phyloP scores from a whole-genome alignment of 768 basidiomycete genomes.

The Sporobolomyces phaffii region DNA sequence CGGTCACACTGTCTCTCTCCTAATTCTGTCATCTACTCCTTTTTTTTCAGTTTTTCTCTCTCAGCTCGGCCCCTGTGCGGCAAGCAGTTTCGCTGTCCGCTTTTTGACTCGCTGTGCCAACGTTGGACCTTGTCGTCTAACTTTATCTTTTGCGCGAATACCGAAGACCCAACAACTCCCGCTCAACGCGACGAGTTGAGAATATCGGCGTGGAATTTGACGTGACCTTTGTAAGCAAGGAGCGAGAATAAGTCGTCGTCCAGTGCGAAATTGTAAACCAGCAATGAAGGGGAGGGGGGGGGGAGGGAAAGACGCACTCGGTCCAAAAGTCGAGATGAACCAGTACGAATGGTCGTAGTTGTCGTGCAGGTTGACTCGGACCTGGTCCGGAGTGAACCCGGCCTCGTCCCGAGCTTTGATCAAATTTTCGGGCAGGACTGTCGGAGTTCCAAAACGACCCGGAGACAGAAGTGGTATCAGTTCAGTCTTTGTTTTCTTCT shows the following conservation, averaged over 20 bases:
- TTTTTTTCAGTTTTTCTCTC: background rate
- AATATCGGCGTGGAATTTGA: constrained; percentile 84
- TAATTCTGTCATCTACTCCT: background rate
- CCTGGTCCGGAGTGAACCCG: constrained; percentile 67
- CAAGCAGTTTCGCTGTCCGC: no score
- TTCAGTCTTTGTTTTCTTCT: no score
- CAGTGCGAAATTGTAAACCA: no score
- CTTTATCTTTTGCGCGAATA: no score
- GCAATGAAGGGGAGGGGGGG: background rate
- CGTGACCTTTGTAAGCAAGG: constrained; percentile 63
- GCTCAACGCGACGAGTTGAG: constrained; percentile 59
- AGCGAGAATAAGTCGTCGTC: background rate
- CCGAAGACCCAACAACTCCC: no score
- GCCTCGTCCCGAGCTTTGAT: constrained; percentile 66
- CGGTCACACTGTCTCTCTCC: no score
- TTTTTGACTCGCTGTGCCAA: no score
- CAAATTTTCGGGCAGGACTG: constrained; percentile 78
- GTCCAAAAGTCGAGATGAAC: constrained; percentile 39
- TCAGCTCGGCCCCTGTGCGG: no score
- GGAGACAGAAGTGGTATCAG: no score
- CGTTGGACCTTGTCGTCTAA: no score
- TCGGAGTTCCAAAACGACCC: no score
- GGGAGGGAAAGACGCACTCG: background rate
- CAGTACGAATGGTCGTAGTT: constrained; percentile 43
- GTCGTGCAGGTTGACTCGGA: constrained; percentile 55